Conservation (phyloP, 2,329 filamentous ascomycete species). For the Bipolaris victoriae region DNA sequence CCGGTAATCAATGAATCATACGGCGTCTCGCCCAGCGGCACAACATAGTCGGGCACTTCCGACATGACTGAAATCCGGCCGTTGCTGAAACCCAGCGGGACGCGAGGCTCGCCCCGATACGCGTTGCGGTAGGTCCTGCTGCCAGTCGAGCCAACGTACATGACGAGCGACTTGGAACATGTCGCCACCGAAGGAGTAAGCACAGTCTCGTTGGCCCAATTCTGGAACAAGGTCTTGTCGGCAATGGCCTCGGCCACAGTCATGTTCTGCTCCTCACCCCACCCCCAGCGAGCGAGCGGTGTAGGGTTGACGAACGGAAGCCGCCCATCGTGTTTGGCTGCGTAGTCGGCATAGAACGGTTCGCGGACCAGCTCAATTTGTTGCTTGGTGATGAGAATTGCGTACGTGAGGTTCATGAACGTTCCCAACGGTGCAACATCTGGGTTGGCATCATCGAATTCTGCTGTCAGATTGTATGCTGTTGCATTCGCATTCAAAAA, state of each 20-base stretch:
- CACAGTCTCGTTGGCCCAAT: slow-evolving; percentile 58
- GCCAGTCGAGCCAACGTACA: slow-evolving; percentile 54
- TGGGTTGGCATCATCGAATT: slow-evolving; percentile 46
- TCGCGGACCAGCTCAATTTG: slow-evolving; percentile 55
- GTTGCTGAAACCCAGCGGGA: slow-evolving; percentile 57
- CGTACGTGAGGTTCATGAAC: slow-evolving; percentile 55
- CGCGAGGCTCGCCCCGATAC: slow-evolving; percentile 52
- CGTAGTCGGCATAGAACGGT: slow-evolving; percentile 60
- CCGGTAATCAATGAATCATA: slow-evolving; percentile 57
- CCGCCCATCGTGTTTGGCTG: slow-evolving; percentile 53
- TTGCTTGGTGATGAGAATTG: slow-evolving; percentile 56
- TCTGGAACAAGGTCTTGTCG: slow-evolving; percentile 58
- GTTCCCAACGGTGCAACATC: slow-evolving; percentile 40
- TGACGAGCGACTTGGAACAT: slow-evolving; percentile 58
- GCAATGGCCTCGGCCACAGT: slow-evolving; percentile 53
- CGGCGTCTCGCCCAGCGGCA: slow-evolving; percentile 53
- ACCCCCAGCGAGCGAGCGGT: slow-evolving; percentile 57
- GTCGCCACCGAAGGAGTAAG: slow-evolving; percentile 51
- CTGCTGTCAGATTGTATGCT: slow-evolving; percentile 45
- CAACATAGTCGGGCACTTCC: slow-evolving; percentile 56
- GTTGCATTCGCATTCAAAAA: slow-evolving; percentile 52
- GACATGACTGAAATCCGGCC: slow-evolving; percentile 57
- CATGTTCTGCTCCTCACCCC: slow-evolving; percentile 50
- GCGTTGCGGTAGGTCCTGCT: slow-evolving; percentile 54
- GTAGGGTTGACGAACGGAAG: slow-evolving; percentile 58